Evolutionary conservation across 2,329 filamentous ascomycete genomes (phyloP).

Genomic region (Venturia oleaginea): DNA sequence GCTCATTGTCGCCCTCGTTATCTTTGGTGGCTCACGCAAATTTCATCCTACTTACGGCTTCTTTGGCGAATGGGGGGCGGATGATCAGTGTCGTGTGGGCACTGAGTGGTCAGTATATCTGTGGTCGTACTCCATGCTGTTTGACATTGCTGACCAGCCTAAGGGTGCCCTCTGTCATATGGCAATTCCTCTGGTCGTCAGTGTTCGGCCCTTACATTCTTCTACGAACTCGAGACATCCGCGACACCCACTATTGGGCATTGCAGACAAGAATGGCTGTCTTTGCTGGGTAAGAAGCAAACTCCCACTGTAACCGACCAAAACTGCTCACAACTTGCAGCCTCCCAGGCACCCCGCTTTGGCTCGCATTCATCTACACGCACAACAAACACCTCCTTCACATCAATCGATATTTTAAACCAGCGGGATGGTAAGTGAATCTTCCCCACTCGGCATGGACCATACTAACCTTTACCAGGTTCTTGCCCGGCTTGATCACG

Average conservation of each 20-base stretch:
- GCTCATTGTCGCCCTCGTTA: constrained; percentile 49
- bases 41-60: constrained; percentile 52
- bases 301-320: too few relatives aligned
- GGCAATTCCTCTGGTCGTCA: constrained; percentile 58
- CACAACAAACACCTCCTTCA: constrained; percentile 42
- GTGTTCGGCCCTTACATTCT: constrained; percentile 52
- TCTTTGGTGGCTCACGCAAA: constrained; percentile 56
- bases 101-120: constrained; percentile 51
- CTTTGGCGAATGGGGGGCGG: constrained; percentile 39
- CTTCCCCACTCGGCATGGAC: neutral
- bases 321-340: constrained; percentile 25
- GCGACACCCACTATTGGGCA: constrained; percentile 59
- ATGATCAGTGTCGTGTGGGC: constrained; percentile 39
- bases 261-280: constrained; percentile 49
- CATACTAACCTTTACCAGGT: constrained; percentile 19
- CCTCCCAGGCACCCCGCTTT: constrained; percentile 57
- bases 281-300: constrained; percentile 30
- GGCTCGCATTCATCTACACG: constrained; percentile 49
- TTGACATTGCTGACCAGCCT: neutral
- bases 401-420: constrained; percentile 48
- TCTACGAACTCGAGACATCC: constrained; percentile 51
- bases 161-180: constrained; percentile 55
- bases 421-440: constrained; percentile 50
- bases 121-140: neutral
- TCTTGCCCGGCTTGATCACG: constrained; percentile 51